Evolutionary conservation across 441 rosid species (phyloP).

Genomic region (Flueggea neowawraea): DNA sequence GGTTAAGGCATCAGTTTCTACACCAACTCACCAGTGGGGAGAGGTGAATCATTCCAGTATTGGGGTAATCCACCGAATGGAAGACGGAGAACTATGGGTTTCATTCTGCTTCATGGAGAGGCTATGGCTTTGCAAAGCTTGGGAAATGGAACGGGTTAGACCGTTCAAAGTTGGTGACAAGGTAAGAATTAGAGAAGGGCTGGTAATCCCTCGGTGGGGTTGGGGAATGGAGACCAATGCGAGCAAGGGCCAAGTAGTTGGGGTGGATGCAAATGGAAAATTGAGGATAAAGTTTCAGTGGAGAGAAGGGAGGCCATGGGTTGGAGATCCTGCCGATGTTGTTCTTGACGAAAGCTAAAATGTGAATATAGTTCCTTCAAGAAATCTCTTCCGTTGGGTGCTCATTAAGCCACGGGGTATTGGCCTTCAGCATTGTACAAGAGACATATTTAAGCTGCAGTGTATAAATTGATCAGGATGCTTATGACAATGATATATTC

Average conservation of each 20-base stretch:
- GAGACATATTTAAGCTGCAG: conserved; percentile 11
- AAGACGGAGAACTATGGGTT: conserved; percentile 75
- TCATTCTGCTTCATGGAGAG: conserved; percentile 86
- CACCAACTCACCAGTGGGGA: conserved; percentile 95
- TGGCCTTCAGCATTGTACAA: too few relatives aligned
- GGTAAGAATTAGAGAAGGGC: conserved; percentile 75
- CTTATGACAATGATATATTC: not conserved
- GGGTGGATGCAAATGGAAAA: conserved; percentile 96
- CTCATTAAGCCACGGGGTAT: not conserved
- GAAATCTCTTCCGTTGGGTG: not conserved
- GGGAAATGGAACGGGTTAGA: conserved; percentile 80
- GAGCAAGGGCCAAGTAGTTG: conserved; percentile 87
- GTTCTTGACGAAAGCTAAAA: conserved; percentile 52
- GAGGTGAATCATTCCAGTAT: conserved; percentile 88
- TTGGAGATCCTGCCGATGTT: conserved; percentile 96
- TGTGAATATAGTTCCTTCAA: conserved; percentile 11
- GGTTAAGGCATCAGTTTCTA: conserved; percentile 60
- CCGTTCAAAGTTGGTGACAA: conserved; percentile 76
- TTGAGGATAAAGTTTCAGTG: conserved; percentile 88
- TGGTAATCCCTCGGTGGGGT: conserved; percentile 91
- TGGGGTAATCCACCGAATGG: conserved; percentile 91
- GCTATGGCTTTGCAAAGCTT: conserved; percentile 94
- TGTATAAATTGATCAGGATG: not conserved
- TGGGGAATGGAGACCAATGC: conserved; percentile 99
- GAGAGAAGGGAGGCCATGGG: conserved; percentile 99